A percentile compares a stretch with the other conserved stretches of the same genome.
phyloP scores from a whole-genome alignment of 2,329 filamentous ascomycete genomes.

The Parastagonospora nodorum region DNA sequence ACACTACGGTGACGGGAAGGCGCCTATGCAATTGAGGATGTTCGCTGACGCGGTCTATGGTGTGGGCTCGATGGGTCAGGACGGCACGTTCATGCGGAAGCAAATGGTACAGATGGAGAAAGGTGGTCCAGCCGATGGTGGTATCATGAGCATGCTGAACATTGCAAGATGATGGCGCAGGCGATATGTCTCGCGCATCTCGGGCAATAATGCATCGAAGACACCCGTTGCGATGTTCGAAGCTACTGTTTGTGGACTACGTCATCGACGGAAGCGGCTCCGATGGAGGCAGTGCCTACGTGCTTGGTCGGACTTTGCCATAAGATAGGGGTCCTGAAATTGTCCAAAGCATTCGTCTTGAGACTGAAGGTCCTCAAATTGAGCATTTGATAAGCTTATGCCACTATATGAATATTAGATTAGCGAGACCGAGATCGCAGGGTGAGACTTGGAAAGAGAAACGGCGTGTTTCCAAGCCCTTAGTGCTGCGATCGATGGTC shows the following conservation, averaged over 20 bases:
- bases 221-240: neutral
- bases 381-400: no score
- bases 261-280: no score
- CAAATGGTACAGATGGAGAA: conserved; percentile 25
- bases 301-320: no score
- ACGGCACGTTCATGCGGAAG: conserved; percentile 18
- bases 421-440: neutral
- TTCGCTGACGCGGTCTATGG: conserved; percentile 26
- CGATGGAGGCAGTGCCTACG: no score
- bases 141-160: conserved; percentile 10
- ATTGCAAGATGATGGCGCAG: neutral
- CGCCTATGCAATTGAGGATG: conserved; percentile 37
- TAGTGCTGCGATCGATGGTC: conserved; percentile 5
- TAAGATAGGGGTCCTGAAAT: no score
- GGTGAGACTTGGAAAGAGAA: neutral
- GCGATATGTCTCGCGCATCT: neutral
- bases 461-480: neutral
- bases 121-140: conserved; percentile 4
- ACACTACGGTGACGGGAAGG: conserved; percentile 26
- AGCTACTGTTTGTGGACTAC: no score
- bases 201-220: neutral
- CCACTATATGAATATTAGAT: neutral
- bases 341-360: no score
- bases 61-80: conserved; percentile 15
- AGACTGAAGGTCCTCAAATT: no score